Evolutionary conservation across 805 yeast genomes (phyloP).

Genomic region (Candida chauliodis): DNA sequence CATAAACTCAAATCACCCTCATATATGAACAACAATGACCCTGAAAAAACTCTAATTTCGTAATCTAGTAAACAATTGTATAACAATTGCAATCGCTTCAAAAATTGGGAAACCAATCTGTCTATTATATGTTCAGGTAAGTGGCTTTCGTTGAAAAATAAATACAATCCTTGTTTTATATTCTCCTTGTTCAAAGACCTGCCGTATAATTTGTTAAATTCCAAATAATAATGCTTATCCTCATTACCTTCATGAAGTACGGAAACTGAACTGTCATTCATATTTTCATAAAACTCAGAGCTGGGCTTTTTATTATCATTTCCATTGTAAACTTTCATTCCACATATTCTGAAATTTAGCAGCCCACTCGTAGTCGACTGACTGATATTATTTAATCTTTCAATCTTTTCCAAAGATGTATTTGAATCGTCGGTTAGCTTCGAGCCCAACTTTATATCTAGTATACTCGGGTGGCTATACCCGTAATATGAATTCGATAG

Average conservation of each 20-base stretch:
- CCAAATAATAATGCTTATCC: conserved; percentile 39
- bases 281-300: conserved; percentile 13
- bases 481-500: conserved; percentile 68
- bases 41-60: conserved; percentile 65
- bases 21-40: conserved; percentile 68
- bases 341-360: conserved; percentile 76
- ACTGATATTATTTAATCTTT: conserved; percentile 62
- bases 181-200: conserved; percentile 47
- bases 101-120: conserved; percentile 41
- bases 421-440: conserved; percentile 63
- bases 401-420: conserved; percentile 50
- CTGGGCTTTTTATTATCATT: conserved; percentile 12
- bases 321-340: conserved; percentile 59
- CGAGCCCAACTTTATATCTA: conserved; percentile 83
- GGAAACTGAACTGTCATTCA: conserved; percentile 15
- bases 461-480: conserved; percentile 60
- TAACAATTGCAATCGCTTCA: conserved; percentile 60
- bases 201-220: conserved; percentile 70
- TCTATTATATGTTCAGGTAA: conserved; percentile 17
- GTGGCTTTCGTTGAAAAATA: conserved; percentile 39
- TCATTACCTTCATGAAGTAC: conserved; percentile 10
- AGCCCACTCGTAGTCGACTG: conserved; percentile 76
- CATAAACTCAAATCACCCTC: conserved; percentile 65
- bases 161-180: conserved; percentile 43
- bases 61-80: conserved; percentile 59